Evolutionary conservation across 495 filamentous ascomycete genomes (phyloP).

Genomic region (Ramalina intermedia): DNA sequence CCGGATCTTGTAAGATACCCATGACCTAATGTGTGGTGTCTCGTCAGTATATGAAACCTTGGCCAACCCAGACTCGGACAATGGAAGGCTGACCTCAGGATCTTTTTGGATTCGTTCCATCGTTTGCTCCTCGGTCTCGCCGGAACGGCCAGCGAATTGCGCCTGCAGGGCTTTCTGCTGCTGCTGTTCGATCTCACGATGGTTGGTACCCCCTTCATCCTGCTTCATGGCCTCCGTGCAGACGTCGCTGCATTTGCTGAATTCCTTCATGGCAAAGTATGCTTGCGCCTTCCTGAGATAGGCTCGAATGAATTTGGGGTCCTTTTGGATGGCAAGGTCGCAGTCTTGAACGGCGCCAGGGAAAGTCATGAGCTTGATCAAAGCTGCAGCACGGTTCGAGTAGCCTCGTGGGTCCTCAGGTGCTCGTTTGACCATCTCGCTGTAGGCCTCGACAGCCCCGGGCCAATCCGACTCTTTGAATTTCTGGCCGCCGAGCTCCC

Average conservation of each 20-base stretch:
- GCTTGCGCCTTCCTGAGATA: slow-evolving; percentile 92
- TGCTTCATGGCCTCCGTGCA: slow-evolving; percentile 67
- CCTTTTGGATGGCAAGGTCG: slow-evolving; percentile 75
- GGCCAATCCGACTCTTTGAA: slow-evolving; percentile 98
- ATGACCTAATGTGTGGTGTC: slow-evolving; percentile 46
- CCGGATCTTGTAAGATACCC: slow-evolving; percentile 79
- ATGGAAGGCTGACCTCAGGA: slow-evolving; percentile 56
- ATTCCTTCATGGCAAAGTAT: slow-evolving; percentile 91
- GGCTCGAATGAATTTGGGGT: slow-evolving; percentile 85
- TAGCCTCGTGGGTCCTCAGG: slow-evolving; percentile 90
- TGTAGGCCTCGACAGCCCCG: slow-evolving; percentile 85
- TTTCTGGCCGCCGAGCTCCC: slow-evolving; percentile 84
- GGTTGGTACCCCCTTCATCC: slow-evolving; percentile 62
- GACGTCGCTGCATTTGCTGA: slow-evolving; percentile 80
- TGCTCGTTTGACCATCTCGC: slow-evolving; percentile 91
- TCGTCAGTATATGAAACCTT: background rate
- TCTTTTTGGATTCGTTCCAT: slow-evolving; percentile 82
- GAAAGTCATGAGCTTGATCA: slow-evolving; percentile 93
- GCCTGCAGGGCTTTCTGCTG: slow-evolving; percentile 86
- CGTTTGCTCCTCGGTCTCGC: slow-evolving; percentile 94
- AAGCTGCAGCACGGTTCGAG: slow-evolving; percentile 90
- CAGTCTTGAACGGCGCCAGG: slow-evolving; percentile 88
- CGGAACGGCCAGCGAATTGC: slow-evolving; percentile 77
- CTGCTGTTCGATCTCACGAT: slow-evolving; percentile 82
- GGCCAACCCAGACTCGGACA: background rate